These are phyloP conservation scores for Andrographis paniculata DNA, from an alignment of 305 asterid species.

Conservation along the genomic window DNA sequence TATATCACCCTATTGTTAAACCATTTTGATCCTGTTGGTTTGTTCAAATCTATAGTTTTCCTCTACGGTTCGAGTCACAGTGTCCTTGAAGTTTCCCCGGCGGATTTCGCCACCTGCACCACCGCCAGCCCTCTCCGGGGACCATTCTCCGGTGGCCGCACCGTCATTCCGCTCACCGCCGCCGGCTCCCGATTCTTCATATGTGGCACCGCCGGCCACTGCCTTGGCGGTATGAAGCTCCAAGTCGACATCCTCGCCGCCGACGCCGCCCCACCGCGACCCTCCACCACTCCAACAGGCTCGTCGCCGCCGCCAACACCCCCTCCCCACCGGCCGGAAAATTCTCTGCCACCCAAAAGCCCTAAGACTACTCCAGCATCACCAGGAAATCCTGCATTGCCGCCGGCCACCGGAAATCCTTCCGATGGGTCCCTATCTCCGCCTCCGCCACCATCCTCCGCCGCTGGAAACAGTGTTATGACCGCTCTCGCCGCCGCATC, in stretches of 20 bases:
- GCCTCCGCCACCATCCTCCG: conserved; percentile 38
- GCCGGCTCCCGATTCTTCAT: conserved; percentile 53
- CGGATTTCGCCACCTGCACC: conserved; percentile 43
- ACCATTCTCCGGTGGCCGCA: conserved; percentile 33
- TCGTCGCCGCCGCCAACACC: conserved; percentile 13
- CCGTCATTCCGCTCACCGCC: conserved; percentile 38
- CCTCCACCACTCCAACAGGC: conserved; percentile 22
- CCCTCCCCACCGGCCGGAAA: conserved; percentile 16
- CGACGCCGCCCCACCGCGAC: conserved; percentile 30
- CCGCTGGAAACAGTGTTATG: conserved; percentile 25
- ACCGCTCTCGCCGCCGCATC: conserved; percentile 16
- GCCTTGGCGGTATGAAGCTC: conserved; percentile 61
- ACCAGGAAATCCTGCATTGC: conserved; percentile 15
- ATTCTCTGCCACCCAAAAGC: conserved; percentile 21
- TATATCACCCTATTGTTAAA: no score
- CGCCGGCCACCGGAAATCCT: conserved; percentile 25
- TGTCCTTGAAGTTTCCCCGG: conserved; percentile 44
- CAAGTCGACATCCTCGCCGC: conserved; percentile 29
- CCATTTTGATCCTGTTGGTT: no score
- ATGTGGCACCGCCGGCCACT: conserved; percentile 50
- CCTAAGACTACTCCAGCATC: conserved; percentile 9
- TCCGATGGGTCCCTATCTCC: conserved; percentile 16
- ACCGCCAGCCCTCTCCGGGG: conserved; percentile 28
- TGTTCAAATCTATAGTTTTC: conserved; percentile 51
- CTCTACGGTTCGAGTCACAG: conserved; percentile 36